Evolutionary conservation across 2,329 filamentous ascomycete species (phyloP).

Genomic region (Westerdykella sp.): DNA sequence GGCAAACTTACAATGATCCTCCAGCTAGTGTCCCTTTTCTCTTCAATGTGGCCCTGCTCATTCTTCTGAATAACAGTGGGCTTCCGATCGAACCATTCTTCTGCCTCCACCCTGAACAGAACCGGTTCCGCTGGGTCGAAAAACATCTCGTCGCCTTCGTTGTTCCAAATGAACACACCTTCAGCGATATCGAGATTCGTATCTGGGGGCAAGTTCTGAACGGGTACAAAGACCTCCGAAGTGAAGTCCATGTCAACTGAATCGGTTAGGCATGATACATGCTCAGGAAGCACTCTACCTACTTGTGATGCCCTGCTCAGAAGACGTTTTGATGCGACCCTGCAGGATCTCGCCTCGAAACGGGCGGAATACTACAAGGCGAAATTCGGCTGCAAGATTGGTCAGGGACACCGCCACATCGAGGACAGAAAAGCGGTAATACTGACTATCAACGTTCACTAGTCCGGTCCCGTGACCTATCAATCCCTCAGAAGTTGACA

Average conservation of each 20-base stretch:
- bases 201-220: slow-evolving; percentile 28
- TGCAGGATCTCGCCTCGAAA: slow-evolving; percentile 92
- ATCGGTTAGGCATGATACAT: neutral
- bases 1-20: slow-evolving; percentile 47
- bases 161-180: slow-evolving; percentile 78
- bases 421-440: neutral
- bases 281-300: slow-evolving; percentile 17
- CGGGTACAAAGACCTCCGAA: slow-evolving; percentile 77
- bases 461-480: slow-evolving; percentile 89
- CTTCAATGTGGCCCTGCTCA: slow-evolving; percentile 56
- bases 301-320: slow-evolving; percentile 66
- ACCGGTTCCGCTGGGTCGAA: slow-evolving; percentile 89
- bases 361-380: slow-evolving; percentile 86
- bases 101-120: slow-evolving; percentile 75
- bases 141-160: slow-evolving; percentile 66
- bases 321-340: slow-evolving; percentile 73
- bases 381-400: slow-evolving; percentile 70
- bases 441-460: slow-evolving; percentile 82
- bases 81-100: slow-evolving; percentile 87
- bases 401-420: neutral
- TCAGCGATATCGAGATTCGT: slow-evolving; percentile 67
- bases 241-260: slow-evolving; percentile 85
- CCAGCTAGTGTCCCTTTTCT: slow-evolving; percentile 64
- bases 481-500: slow-evolving; percentile 83
- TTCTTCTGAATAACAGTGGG: slow-evolving; percentile 68